Evolutionary conservation across 2,329 filamentous ascomycete species (phyloP).

Genomic region (Arthrobotrys megalospora): DNA sequence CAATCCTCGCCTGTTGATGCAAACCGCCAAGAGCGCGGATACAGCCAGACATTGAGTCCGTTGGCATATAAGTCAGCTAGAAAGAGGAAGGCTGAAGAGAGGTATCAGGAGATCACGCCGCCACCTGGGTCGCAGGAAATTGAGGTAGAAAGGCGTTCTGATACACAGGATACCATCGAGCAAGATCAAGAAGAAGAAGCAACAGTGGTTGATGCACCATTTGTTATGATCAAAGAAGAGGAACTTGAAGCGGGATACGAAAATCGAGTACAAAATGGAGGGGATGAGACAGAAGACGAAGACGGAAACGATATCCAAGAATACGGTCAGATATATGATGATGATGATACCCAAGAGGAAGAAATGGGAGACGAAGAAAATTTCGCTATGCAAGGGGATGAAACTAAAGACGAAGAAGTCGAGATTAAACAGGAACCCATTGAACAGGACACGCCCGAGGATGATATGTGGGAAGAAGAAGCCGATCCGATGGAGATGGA

Average conservation of each 20-base stretch:
- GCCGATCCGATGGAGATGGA: slow-evolving; percentile 41
- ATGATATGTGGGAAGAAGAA: slow-evolving; percentile 11
- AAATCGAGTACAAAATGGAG: no score
- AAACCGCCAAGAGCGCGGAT: not conserved
- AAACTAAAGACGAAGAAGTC: not conserved
- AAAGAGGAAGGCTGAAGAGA: slow-evolving; percentile 31
- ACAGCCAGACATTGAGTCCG: slow-evolving; percentile 30
- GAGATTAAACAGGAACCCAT: not conserved
- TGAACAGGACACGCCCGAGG: not conserved
- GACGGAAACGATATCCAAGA: no score
- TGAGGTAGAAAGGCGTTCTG: not conserved
- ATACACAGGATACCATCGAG: slow-evolving; percentile 11
- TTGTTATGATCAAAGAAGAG: slow-evolving; percentile 15
- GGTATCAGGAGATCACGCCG: slow-evolving; percentile 1
- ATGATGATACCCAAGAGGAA: slow-evolving; percentile 7
- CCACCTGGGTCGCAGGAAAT: slow-evolving; percentile 11
- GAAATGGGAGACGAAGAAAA: not conserved
- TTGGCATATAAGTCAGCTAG: slow-evolving; percentile 36
- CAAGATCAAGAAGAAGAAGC: slow-evolving; percentile 22
- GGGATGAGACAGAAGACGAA: not conserved
- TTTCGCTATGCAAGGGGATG: not conserved
- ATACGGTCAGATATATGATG: not conserved
- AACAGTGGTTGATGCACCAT: slow-evolving; percentile 1
- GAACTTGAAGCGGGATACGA: not conserved
- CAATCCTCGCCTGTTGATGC: slow-evolving; percentile 29